Evolutionary conservation across 2,329 filamentous ascomycete species (phyloP), one percentile per base, ranked within the genome.

Genomic region (Aureobasidium mangrovei): DNA sequence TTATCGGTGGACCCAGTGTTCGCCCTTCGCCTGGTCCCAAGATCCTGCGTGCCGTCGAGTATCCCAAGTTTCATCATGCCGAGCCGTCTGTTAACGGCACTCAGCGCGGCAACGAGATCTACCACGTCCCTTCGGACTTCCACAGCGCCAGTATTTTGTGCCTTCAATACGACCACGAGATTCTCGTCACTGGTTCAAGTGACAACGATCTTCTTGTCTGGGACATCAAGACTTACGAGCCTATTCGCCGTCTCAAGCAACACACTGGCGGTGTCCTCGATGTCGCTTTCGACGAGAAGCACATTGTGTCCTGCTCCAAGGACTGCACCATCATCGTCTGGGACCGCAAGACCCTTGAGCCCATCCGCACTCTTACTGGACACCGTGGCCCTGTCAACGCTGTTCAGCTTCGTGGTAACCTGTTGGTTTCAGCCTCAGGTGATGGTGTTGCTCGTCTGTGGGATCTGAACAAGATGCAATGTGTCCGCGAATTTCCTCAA

Each of bases 281-380:
- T 67, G 83, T 98, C 7, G 91, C 89, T 60, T 91, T 98, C 60
- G 90, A 98, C 67, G 82, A 89, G 60, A 84, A 85, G 62, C 86
- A 95, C 70, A 96, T 98, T 63, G 86, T 97, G 48, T 96, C 91
- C 4, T 98, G 93, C 75, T 95, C 89, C 67, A 98, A 98, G 71
- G 93, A 98, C 70, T 83, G 85, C 39, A 91, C 81, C 59, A 95
- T 98, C 66, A 94, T 91, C 65, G 84, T 98, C 27, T 97, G 91
- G 91, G 88, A 95, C 65, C 87, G 93, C 43, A 73, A 80, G 54
- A 93, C 88, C 0, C 88, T 89, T 35, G 73, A 74, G 7, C 76
- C 94, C 44, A 71, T 95, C 45, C 88, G 87, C 64, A 86, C 88
- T 63, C 79, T 98, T 46, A 80, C 81, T 35, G 93, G 91, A 6